Percentiles rank a stretch among this genome's conserved stretches.
Conservation (phyloP, 805 yeast species). For the Jamesozyma piceae region DNA sequence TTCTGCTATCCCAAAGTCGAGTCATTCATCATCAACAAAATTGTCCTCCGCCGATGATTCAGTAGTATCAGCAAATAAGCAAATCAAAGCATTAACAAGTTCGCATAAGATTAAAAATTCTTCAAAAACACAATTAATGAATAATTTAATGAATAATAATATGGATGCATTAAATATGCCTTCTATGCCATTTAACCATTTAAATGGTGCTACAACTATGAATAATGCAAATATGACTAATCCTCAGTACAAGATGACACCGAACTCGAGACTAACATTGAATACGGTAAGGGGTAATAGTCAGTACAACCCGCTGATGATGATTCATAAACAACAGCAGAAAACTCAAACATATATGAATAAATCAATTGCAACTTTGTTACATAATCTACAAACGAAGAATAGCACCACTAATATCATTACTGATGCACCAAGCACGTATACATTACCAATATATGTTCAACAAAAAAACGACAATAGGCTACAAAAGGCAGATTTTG, state of each 20-base stretch:
- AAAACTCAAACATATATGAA: background rate
- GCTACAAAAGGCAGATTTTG: constrained; percentile 29
- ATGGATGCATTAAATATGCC: background rate
- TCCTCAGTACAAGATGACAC: background rate
- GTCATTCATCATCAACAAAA: constrained; percentile 1
- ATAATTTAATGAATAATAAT: background rate
- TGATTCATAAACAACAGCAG: constrained; percentile 2
- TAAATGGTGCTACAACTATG: background rate
- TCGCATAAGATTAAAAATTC: background rate
- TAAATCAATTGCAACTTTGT: background rate
- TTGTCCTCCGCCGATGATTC: background rate
- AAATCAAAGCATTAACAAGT: background rate
- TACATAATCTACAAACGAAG: constrained; percentile 2
- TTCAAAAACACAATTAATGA: background rate
- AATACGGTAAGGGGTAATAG: background rate
- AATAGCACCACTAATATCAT: constrained; percentile 13
- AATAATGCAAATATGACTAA: too few relatives aligned
- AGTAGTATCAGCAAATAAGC: background rate
- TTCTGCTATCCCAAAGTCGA: constrained; percentile 1
- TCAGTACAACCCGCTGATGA: background rate
- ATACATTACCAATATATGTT: constrained; percentile 19
- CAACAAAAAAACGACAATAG: constrained; percentile 25
- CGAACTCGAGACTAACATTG: background rate
- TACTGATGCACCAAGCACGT: constrained; percentile 24
- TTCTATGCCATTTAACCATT: background rate